Conservation (phyloP, 78 protist species). For the Dictyostelium firmibasis region DNA sequence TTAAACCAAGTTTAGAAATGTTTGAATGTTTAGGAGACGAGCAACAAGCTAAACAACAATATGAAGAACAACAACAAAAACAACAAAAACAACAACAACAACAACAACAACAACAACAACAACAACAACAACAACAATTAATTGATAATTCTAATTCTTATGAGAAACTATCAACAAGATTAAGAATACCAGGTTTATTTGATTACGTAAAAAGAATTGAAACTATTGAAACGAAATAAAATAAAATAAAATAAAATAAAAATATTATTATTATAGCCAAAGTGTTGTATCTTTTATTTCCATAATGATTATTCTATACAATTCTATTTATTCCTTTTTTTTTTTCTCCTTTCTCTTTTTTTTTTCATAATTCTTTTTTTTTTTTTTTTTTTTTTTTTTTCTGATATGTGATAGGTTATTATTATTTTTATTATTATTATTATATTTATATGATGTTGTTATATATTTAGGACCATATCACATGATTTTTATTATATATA, state of each 20-base stretch:
- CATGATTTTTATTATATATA: no score
- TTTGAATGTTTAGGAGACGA: not conserved
- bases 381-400: not conserved
- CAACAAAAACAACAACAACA: not conserved
- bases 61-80: not conserved
- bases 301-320: not conserved
- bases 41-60: not conserved
- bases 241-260: not conserved
- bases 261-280: not conserved
- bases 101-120: not conserved
- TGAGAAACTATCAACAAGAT: not conserved
- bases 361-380: not conserved
- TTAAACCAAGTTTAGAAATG: conserved; percentile 15
- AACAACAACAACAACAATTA: not conserved
- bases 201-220: conserved; percentile 41
- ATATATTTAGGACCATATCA: no score
- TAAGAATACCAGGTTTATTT: conserved; percentile 36
- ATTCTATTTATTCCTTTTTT: not conserved
- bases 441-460: not conserved
- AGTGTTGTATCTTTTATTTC: not conserved
- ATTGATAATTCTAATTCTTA: not conserved
- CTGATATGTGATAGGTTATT: not conserved
- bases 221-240: not conserved
- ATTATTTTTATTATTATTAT: no score
- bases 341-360: not conserved